Base-by-base conservation (phyloP, 2,329 filamentous ascomycete species). In the Aspergillus sp. region DNA sequence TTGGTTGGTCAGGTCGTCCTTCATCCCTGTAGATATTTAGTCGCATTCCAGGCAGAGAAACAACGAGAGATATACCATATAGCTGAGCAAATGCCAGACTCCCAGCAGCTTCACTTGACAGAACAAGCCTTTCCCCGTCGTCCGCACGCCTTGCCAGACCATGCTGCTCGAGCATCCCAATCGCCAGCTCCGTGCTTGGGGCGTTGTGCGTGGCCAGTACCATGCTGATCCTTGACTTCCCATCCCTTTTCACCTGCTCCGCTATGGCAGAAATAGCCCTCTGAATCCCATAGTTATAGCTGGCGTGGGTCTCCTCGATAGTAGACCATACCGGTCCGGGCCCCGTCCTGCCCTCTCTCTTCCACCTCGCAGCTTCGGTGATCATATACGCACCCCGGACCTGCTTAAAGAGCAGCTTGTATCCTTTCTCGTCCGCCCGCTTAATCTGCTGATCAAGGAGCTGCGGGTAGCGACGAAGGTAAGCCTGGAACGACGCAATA, bases 1-100 rank as follows among this genome's bases (percentile, higher is more conserved):
- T 24, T 20, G 27, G 49, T 57, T 57, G 1, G 55, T 52, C 11
- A 57, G 55, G 33, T 57, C 55, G 44, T 57, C 55, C 22, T 57
- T 53, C 55, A 57, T 49, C 22, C 47, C 47, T 49, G 30, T 12
- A 19, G n/a, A 9, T 11, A 37, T 33, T 39, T 37, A 39, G 30
- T 13, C 6, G 5, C 24, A 4, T 12, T 20, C 5, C 3, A 13
- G 17, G 6, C 4, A 39, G 17, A 24, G 17, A 3, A 19, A n/a
- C 12, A 11, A 13, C 33, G 15, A 24, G 6, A 24, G 7, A 30
- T 9, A 3, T 39, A 49, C 47, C 47, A 22, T 49, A 49, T 20
- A 49, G 11, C 33, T 49, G 47, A 11, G 30, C 47, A n/a, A 37
- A 49, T 2, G 30, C 47, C 22, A 49, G 12, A 19, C 47, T 49